Base-by-base conservation (phyloP, 73 alveolate genomes). In the Diophrys appendiculata region DNA sequence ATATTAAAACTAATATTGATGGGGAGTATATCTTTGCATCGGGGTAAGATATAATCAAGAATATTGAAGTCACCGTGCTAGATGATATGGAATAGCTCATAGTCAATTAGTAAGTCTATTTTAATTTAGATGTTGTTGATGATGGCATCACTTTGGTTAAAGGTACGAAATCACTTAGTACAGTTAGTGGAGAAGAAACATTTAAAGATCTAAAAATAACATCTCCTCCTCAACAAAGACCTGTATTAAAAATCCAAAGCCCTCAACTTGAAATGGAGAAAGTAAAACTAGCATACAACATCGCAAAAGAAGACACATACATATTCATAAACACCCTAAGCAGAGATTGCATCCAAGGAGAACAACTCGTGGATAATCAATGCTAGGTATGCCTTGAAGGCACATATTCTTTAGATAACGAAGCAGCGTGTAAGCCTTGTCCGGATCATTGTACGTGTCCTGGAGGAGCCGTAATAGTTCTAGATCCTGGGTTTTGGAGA, bases 401-500 rank as follows among this genome's bases (percentile, higher is more conserved):
- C 11, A 60, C 71, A 13, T 60, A 22, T n/a, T 60, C 71, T 3
- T 60, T 60, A 14, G n/a, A 5, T 60, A 14, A 14, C n/a, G 13
- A 60, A 14, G 71, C 5, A 8, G 31, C 26, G n/a, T 60, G 71
- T 25, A 3, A 60, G 29, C 71, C 26, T 22, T 60, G 71, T 25
- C 71, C 71, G 5, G 31, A 5, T 14, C 71, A 60, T 25, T 14
- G 8, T 3, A 60, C 33, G 3, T 60, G 71, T 60, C 71, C 71
- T 11, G 71, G 71, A 11, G 29, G 71, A 3, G 29, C 14, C 3
- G n/a, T 25, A 3, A 60, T n/a, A 13, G 11, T 14, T 13, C 31
- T 60, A 3, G 71, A 60, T 14, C 26, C 26, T 14, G 71, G 71
- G 33, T 60, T 13, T 60, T 60, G 71, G 71, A 60, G 71, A 60